Evolutionary conservation across 495 filamentous ascomycete genomes (phyloP).

Genomic region (Cudoniella acicularis): DNA sequence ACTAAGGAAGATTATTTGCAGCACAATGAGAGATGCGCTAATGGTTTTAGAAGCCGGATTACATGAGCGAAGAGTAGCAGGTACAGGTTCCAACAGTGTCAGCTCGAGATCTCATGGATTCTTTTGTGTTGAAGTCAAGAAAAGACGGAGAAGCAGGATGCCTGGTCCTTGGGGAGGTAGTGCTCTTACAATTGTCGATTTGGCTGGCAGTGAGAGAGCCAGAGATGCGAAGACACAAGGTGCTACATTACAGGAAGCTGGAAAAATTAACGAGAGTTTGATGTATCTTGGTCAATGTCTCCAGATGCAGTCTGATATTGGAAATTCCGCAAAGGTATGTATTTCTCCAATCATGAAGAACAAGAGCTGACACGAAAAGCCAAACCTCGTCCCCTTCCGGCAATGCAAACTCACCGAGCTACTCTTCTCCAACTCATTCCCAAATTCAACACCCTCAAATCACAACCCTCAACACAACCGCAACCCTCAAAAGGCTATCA

Average conservation of each 20-base stretch:
- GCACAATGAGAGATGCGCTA: constrained; percentile 80
- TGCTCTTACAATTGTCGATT: constrained; percentile 83
- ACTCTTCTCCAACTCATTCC: constrained; percentile 92
- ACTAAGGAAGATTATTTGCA: constrained; percentile 83
- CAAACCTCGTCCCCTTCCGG: constrained; percentile 81
- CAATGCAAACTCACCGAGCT: constrained; percentile 97
- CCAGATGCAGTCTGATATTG: constrained; percentile 86
- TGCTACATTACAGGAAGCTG: constrained; percentile 87
- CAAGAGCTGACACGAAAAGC: constrained; percentile 36
- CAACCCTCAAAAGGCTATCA: constrained; percentile 81
- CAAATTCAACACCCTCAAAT: constrained; percentile 35
- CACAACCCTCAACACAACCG: constrained; percentile 28
- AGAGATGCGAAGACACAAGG: constrained; percentile 91
- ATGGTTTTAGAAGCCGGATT: constrained; percentile 89
- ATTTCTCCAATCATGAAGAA: constrained; percentile 2
- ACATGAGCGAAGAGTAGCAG: constrained; percentile 80
- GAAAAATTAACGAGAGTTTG: constrained; percentile 94
- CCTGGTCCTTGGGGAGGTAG: constrained; percentile 70
- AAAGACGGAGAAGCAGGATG: constrained; percentile 55
- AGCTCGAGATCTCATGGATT: constrained; percentile 93
- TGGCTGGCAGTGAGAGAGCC: constrained; percentile 91
- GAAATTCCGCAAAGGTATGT: constrained; percentile 68
- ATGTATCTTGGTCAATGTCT: constrained; percentile 98
- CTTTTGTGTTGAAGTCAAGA: constrained; percentile 94
- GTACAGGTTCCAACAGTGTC: constrained; percentile 84